Percentiles rank a stretch among this genome's conserved stretches.
Conservation (phyloP, 2,329 filamentous ascomycete genomes). For the Trichoderma sp. region DNA sequence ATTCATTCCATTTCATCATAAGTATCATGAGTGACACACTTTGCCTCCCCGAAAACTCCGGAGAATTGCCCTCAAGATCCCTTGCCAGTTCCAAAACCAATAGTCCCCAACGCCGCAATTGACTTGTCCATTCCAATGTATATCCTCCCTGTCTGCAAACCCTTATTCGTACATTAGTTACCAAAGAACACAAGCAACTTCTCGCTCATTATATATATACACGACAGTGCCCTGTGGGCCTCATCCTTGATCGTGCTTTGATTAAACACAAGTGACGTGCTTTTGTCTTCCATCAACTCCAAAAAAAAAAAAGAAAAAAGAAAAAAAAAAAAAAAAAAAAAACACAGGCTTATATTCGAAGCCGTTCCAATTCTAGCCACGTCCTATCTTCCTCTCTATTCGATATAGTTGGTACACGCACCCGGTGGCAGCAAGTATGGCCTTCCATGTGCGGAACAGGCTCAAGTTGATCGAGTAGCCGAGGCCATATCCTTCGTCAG, state of each 20-base stretch:
- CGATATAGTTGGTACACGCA: conserved; percentile 37
- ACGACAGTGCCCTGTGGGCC: background rate
- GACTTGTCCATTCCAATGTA: conserved; percentile 19
- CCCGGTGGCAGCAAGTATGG: conserved; percentile 33
- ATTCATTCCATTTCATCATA: conserved; percentile 37
- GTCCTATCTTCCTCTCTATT: conserved; percentile 35
- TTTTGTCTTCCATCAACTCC: conserved; percentile 8
- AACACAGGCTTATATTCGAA: background rate
- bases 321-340: too few species aligned
- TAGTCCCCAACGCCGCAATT: conserved; percentile 26
- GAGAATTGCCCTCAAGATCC: conserved; percentile 30
- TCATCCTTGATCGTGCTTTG: conserved; percentile 5
- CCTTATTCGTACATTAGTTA: conserved; percentile 32
- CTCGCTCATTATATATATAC: conserved; percentile 25
- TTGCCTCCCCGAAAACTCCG: conserved; percentile 29
- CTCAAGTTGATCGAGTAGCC: background rate
- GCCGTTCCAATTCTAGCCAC: conserved; percentile 32
- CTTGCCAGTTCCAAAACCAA: conserved; percentile 28
- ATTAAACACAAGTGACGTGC: background rate
- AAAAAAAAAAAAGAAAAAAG: too few species aligned
- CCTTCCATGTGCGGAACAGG: conserved; percentile 7
- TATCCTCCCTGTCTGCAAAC: conserved; percentile 25
- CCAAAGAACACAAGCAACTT: conserved; percentile 25
- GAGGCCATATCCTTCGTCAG: background rate
- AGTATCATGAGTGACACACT: conserved; percentile 33